These are phyloP conservation scores for Mucor indicus DNA, from an alignment of 371 early-diverging fungal species.

Conservation along the genomic window DNA sequence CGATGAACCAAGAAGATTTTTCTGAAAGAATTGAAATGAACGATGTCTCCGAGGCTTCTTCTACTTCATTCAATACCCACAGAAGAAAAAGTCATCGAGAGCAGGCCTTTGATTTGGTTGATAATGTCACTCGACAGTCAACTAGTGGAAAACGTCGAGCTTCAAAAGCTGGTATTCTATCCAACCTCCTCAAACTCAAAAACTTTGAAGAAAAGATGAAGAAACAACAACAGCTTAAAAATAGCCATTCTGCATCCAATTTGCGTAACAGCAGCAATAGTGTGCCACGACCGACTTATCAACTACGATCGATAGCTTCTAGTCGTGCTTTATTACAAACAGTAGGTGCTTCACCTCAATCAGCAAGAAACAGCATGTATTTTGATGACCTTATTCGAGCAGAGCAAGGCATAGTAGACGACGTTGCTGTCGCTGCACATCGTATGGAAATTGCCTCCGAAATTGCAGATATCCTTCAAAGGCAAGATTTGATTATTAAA, in stretches of 20 bases:
- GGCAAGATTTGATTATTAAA: constrained; percentile 68
- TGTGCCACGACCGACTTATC: too few species aligned
- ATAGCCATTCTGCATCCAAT: neutral
- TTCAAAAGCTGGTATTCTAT: constrained; percentile 43
- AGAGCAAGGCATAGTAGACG: constrained; percentile 20
- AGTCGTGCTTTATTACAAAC: constrained; percentile 18
- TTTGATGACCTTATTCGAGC: constrained; percentile 25
- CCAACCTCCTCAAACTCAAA: constrained; percentile 45
- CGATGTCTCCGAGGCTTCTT: too few species aligned
- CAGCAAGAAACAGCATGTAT: constrained; percentile 21
- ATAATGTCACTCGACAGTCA: neutral
- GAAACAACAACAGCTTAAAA: neutral
- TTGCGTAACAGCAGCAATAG: neutral
- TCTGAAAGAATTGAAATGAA: neutral
- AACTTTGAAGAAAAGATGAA: constrained; percentile 15
- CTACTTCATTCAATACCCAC: too few species aligned
- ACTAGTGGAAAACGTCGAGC: constrained; percentile 11
- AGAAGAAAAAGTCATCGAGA: neutral
- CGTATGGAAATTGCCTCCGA: constrained; percentile 30
- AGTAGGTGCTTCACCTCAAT: constrained; percentile 16
- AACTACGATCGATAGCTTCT: constrained; percentile 14
- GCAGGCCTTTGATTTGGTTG: too few species aligned
- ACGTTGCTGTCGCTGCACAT: constrained; percentile 18
- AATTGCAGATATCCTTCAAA: constrained; percentile 55
- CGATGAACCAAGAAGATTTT: neutral